phyloP scores from a whole-genome alignment of 139 green algal species.

The Nannochloris sp. region DNA sequence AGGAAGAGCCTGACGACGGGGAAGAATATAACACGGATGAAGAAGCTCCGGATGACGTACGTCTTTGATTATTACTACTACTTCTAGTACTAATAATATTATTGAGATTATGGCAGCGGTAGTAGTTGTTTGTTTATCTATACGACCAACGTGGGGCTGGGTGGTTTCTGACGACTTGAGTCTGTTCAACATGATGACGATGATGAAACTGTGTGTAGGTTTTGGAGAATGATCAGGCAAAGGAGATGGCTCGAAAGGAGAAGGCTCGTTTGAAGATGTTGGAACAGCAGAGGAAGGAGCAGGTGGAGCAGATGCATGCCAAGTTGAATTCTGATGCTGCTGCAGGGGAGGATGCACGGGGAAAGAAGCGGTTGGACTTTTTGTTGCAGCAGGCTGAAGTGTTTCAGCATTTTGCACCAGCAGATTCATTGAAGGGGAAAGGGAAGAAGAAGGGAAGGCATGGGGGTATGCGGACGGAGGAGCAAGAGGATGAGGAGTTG shows the following conservation, averaged over 20 bases:
- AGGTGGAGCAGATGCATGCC: conserved; percentile 70
- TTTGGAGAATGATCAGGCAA: conserved; percentile 3
- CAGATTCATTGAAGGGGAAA: conserved; percentile 1
- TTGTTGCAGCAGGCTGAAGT: conserved; percentile 95
- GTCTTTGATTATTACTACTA: not conserved
- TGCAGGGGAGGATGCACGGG: conserved; percentile 49
- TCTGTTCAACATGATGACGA: not conserved
- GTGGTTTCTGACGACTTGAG: not conserved
- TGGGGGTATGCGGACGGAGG: conserved; percentile 64
- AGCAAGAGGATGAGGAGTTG: conserved; percentile 88
- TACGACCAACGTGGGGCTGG: no score
- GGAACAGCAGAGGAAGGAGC: conserved; percentile 66
- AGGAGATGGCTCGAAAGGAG: conserved; percentile 65
- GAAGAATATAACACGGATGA: conserved; percentile 26
- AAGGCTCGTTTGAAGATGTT: conserved; percentile 67
- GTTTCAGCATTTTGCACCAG: conserved; percentile 91
- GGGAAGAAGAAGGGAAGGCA: conserved; percentile 45
- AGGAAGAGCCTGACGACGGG: conserved; percentile 29
- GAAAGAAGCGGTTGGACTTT: conserved; percentile 76
- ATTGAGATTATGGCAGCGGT: no score
- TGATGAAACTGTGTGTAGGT: not conserved
- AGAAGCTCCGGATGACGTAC: not conserved
- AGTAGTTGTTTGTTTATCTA: not conserved
- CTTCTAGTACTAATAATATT: not conserved
- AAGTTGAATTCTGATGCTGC: conserved; percentile 63